Evolutionary conservation across 805 yeast genomes (phyloP).

Genomic region (Metschnikowia lochheadii): DNA sequence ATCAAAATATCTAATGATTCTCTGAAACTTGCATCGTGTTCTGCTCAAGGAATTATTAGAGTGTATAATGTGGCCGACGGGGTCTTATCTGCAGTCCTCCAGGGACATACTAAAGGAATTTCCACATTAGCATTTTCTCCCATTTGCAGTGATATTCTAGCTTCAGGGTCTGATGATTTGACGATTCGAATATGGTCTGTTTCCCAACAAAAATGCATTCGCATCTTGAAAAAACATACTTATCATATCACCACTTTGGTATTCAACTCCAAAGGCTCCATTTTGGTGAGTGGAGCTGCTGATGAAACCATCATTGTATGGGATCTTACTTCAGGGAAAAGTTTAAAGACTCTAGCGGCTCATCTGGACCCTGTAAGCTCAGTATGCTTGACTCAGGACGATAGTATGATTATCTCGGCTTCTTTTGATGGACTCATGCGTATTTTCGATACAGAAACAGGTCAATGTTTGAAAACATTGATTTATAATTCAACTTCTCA

Average conservation of each 20-base stretch:
- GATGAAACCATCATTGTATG: constrained; percentile 90
- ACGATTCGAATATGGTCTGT: constrained; percentile 73
- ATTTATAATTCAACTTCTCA: constrained; percentile 69
- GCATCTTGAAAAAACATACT: constrained; percentile 70
- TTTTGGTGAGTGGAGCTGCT: constrained; percentile 76
- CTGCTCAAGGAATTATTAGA: constrained; percentile 27
- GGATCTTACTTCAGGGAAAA: constrained; percentile 72
- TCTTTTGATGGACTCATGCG: constrained; percentile 91
- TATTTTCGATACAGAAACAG: constrained; percentile 80
- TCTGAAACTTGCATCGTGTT: constrained; percentile 48
- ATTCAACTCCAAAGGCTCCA: constrained; percentile 71
- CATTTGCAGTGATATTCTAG: constrained; percentile 59
- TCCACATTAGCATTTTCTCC: constrained; percentile 79
- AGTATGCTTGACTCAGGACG: constrained; percentile 70
- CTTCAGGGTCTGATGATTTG: constrained; percentile 83
- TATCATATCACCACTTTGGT: constrained; percentile 73
- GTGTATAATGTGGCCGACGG: constrained; percentile 24
- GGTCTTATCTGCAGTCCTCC: constrained; percentile 18
- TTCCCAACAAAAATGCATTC: constrained; percentile 44
- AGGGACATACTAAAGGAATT: constrained; percentile 67
- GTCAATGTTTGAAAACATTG: constrained; percentile 87
- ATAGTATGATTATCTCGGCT: constrained; percentile 78
- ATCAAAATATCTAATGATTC: constrained; percentile 64
- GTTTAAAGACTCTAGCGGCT: constrained; percentile 79
- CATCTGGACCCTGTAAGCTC: constrained; percentile 88